Evolutionary conservation across 768 basidiomycete species (phyloP).

Genomic region (Lactarius tabidus): DNA sequence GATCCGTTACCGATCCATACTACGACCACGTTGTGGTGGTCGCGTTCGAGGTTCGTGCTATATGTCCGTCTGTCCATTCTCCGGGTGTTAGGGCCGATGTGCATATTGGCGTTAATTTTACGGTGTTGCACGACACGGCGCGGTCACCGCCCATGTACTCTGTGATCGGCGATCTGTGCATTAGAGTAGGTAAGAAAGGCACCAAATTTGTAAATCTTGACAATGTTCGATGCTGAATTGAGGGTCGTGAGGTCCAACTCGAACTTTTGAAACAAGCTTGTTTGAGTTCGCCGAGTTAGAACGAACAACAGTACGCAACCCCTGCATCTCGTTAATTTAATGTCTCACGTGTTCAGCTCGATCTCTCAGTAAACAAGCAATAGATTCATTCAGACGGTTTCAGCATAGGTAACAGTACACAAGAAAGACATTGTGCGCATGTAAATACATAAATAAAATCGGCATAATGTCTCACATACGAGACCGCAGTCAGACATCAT

Average conservation of each 20-base stretch:
- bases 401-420: slow-evolving; percentile 17
- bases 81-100: background rate
- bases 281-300: background rate
- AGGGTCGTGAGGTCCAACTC: background rate
- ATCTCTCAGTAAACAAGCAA: background rate
- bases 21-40: background rate
- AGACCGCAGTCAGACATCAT: background rate
- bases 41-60: background rate
- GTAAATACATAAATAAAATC: slow-evolving; percentile 24
- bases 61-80: background rate
- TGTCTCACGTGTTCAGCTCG: background rate
- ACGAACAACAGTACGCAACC: background rate
- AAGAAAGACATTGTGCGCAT: slow-evolving; percentile 15
- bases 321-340: no score
- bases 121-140: background rate
- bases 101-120: background rate
- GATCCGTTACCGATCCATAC: background rate
- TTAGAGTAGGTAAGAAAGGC: background rate
- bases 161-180: slow-evolving; percentile 7
- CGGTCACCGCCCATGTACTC: background rate
- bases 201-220: background rate
- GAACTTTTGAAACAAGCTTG: background rate
- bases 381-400: slow-evolving; percentile 5
- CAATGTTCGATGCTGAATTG: background rate
- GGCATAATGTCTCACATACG: slow-evolving; percentile 16